Conservation (phyloP, 805 yeast genomes). For the Hagleromyces aurorensis region DNA sequence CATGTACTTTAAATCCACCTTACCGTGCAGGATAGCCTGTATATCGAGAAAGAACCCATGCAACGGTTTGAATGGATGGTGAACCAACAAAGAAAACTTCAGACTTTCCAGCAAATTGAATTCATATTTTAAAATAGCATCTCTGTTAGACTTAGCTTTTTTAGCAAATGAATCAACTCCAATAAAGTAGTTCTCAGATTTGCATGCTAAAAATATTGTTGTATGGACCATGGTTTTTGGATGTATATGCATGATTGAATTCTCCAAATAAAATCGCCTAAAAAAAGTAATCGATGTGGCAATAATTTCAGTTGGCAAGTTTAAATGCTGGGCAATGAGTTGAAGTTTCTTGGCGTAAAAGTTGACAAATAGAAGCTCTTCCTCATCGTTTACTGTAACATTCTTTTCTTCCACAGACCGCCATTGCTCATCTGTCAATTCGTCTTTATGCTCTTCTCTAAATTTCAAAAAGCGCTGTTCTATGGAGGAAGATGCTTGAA, state of each 20-base stretch:
- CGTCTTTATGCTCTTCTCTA: constrained; percentile 22
- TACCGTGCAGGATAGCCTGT: constrained; percentile 47
- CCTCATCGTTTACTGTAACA: constrained; percentile 51
- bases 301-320: constrained; percentile 80
- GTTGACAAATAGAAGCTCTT: constrained; percentile 59
- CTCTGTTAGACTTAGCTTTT: constrained; percentile 59
- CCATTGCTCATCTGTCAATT: constrained; percentile 27
- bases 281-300: constrained; percentile 83
- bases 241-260: constrained; percentile 80
- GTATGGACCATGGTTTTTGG: constrained; percentile 79
- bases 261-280: constrained; percentile 67
- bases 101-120: constrained; percentile 66
- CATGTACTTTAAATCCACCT: constrained; percentile 45
- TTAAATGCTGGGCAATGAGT: constrained; percentile 62
- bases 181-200: constrained; percentile 85
- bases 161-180: constrained; percentile 73
- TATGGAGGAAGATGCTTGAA: constrained; percentile 38
- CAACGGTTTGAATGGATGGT: constrained; percentile 83
- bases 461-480: constrained; percentile 30
- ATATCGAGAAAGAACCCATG: constrained; percentile 92
- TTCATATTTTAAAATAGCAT: constrained; percentile 68
- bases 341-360: constrained; percentile 68
- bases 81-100: constrained; percentile 73
- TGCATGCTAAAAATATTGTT: constrained; percentile 84
- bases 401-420: constrained; percentile 26